phyloP scores from a whole-genome alignment of 2,329 filamentous ascomycete genomes.

The Pseudocercospora eumusae region DNA sequence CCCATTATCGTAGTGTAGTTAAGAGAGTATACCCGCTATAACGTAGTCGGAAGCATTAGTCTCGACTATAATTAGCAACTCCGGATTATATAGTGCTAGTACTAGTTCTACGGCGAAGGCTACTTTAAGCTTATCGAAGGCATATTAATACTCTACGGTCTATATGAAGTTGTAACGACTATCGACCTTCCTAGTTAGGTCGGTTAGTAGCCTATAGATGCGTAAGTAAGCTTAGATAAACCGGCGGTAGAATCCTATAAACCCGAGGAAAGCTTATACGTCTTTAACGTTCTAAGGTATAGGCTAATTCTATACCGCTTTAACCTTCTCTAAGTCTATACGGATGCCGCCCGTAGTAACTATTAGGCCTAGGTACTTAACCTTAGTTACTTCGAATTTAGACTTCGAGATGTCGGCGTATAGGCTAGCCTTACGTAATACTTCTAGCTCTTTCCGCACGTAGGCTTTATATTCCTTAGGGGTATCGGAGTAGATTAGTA shows the following conservation, averaged over 20 bases:
- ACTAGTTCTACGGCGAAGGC: neutral
- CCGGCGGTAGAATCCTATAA: neutral
- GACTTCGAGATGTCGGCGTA: neutral
- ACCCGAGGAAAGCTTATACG: neutral
- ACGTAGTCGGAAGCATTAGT: too few species aligned
- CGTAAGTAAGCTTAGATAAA: neutral
- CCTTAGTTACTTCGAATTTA: too few species aligned
- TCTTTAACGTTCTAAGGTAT: neutral
- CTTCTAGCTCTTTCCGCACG: neutral
- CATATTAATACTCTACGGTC: neutral
- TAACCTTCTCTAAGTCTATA: neutral
- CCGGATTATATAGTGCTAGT: neutral
- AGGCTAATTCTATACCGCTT: neutral
- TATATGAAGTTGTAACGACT: neutral
- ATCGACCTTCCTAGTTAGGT: neutral
- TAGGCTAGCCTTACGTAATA: neutral
- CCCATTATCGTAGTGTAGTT: neutral
- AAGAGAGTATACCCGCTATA: neutral
- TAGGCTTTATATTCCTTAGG: neutral
- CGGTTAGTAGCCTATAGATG: neutral
- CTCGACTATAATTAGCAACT: neutral
- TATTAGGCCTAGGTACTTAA: conserved; percentile 10
- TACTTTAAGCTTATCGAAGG: neutral
- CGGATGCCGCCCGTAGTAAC: neutral
- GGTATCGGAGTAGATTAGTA: neutral